Evolutionary conservation across 2,329 filamentous ascomycete genomes (phyloP), one percentile per base, ranked within the genome.

Genomic region (Knoxdaviesia capensis): DNA sequence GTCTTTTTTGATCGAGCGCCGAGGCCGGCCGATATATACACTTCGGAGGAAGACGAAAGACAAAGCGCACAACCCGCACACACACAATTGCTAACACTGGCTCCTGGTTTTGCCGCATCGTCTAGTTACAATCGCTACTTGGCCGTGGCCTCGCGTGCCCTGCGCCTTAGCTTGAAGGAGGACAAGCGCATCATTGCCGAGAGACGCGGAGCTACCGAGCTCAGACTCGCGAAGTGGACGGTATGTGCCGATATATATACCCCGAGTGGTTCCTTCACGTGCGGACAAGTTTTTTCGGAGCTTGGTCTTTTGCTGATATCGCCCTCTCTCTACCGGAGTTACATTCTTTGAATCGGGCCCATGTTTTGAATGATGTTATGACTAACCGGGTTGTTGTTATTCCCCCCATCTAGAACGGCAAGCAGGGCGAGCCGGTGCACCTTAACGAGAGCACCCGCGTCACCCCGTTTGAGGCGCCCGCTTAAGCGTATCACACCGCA

Each of bases 81-180:
- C 40, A 44, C 38, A 48, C 46, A 47, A 53, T 35, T 43, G 33
- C 31, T 20, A 32, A 20, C 41, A 37, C n/a, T 3, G n/a, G 41
- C 8, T 32, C 36, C 6, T 28, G 9, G 20, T 20, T 20, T 20
- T 20, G 20, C 20, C 20, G 20, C 20, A 20, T 20, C 20, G 42
- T 48, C 50, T 62, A 98, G 90, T 69, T 98, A 98, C 84, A 98
- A 98, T 80, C 90, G 87, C 70, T 96, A 94, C 79, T 79, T 98
- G 61, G 78, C 87, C 59, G 76, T 98, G 67, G 86, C 90, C 58
- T 77, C 87, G 65, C 86, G 87, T 65, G 82, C 84, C 59, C 83
- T 98, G 62, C 90, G 92, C 69, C 82, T 85, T 62, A 93, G 86
- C 62, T 73, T 98, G 63, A 94, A 96, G 74, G 90, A 98, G 59